Evolutionary conservation across 139 green algal species (phyloP), one percentile per base, ranked within the genome.

Genomic region (Monoraphidium neglectum): DNA sequence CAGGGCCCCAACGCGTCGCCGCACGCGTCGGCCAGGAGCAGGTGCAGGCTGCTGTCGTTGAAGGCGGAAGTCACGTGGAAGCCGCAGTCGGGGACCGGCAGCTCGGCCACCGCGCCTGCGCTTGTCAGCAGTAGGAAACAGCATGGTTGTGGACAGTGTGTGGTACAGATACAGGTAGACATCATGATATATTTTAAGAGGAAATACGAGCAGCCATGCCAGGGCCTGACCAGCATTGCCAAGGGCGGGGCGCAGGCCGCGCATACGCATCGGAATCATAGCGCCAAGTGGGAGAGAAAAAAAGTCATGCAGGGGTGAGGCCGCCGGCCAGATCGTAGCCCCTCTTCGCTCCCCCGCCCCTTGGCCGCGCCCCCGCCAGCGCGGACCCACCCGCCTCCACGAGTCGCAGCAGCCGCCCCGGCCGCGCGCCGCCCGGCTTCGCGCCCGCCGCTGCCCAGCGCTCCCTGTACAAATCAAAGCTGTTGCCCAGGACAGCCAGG

Each of bases 401-500:
- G 15, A 82, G 76, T 43, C 33, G 59, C 76, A 80, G 38, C 51
- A 80, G 40, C 33, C 32, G 54, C 24, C 69, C 66, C 12, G 74
- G 74, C 47, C 74, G 18, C 1, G 32, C 4, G 4, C 47, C 64
- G 30, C 26, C 46, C 1, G 74, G 74, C 53, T 30, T 36, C 49
- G 3, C 26, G 53, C 37, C 65, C 0, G 47, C 4, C 8, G 67
- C 65, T 15, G 67, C 53, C 82, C 82, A 87, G 18, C 74, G 60
- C 18, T 62, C 53, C 37, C 62, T 21, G 40, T 84, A 84, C 47
- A 40, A 80, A 2, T 24, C 40, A 47, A 87, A 87, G 60, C 74
- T 80, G 77, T 87, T 87, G 28, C 82, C 82, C 38, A 87, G 74
- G 26, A 87, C 66, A 1, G 57, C 68, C 30, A 78, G 1, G 23